A percentile compares a stretch with the other conserved stretches of the same genome.
phyloP scores from a whole-genome alignment of 208 protist species.

The Leishmania turanica region DNA sequence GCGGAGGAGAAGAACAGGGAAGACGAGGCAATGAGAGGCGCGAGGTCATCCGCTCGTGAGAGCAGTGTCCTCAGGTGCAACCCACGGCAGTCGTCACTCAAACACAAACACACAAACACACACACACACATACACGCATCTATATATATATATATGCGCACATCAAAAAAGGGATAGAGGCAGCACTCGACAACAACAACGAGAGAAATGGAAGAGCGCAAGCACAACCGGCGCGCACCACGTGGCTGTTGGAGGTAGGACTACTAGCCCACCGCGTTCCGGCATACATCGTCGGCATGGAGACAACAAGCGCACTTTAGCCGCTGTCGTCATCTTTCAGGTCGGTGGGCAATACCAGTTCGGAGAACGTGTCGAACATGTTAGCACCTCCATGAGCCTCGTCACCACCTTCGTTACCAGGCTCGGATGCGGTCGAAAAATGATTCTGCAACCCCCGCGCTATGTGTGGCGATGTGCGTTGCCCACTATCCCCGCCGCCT shows the following conservation, averaged over 20 bases:
- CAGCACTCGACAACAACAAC: neutral
- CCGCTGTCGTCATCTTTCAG: conserved; percentile 6
- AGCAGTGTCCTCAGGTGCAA: neutral
- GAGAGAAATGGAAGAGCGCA: neutral
- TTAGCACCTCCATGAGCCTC: conserved; percentile 9
- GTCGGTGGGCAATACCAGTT: conserved; percentile 25
- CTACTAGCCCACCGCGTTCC: neutral
- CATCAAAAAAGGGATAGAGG: neutral
- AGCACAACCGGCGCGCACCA: neutral
- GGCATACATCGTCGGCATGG: neutral
- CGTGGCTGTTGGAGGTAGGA: neutral
- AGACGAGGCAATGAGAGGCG: neutral
- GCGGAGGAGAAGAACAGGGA: neutral
- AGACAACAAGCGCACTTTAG: neutral
- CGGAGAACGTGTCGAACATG: conserved; percentile 57
- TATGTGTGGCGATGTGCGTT: neutral
- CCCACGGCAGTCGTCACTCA: neutral
- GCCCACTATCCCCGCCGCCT: neutral
- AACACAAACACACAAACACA: neutral
- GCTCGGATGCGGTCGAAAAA: neutral
- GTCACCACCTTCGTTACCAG: neutral
- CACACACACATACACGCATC: neutral
- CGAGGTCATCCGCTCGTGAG: too few relatives aligned
- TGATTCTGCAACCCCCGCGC: neutral
- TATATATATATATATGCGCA: neutral